Conservation (phyloP, 768 basidiomycete genomes). For the Naganishia onofrii region DNA sequence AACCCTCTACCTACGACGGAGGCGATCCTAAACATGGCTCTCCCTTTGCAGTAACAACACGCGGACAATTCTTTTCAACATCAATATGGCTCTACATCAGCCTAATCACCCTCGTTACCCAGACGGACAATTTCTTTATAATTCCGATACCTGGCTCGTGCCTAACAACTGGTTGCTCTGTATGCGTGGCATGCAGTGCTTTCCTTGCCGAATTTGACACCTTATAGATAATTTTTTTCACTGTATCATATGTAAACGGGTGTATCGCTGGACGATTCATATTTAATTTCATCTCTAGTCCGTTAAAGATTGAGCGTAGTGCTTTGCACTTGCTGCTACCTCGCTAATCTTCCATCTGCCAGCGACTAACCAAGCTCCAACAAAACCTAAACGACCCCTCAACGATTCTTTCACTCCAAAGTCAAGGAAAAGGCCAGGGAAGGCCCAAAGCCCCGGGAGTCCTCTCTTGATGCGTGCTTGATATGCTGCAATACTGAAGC, state of each 20-base stretch:
- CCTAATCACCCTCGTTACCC: background rate
- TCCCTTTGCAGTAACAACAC: background rate
- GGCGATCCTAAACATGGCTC: background rate
- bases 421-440: conserved; percentile 10
- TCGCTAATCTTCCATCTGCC: background rate
- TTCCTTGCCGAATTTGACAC: background rate
- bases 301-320: background rate
- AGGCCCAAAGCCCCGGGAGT: conserved; percentile 13
- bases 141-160: background rate
- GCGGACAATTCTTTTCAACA: background rate
- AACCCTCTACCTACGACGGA: background rate
- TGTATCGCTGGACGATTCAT: background rate
- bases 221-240: background rate
- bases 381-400: background rate
- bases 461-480: conserved; percentile 15
- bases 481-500: conserved; percentile 12
- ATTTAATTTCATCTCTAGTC: background rate
- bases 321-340: conserved; percentile 13
- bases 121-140: background rate
- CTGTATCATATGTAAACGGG: conserved; percentile 20
- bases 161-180: background rate
- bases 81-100: background rate
- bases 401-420: background rate
- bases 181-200: background rate
- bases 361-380: conserved; percentile 6